Evolutionary conservation across 345 rosid species (phyloP).

Genomic region (Jatropha curcas): DNA sequence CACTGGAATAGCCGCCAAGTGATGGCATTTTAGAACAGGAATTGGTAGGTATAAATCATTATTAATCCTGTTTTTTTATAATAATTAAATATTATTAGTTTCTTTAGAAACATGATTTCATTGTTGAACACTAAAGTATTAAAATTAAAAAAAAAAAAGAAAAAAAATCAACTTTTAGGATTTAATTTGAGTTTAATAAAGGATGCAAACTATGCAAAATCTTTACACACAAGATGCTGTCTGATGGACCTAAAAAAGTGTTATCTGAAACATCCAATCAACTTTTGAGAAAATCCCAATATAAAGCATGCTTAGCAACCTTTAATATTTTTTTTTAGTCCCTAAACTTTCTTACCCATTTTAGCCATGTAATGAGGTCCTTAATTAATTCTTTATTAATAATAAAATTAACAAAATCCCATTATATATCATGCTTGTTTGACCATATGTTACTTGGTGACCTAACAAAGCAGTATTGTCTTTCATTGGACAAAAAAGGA

Average conservation of each 20-base stretch:
- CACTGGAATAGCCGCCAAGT: slow-evolving; percentile 23
- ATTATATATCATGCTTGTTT: not conserved
- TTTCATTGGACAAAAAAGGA: too few species aligned
- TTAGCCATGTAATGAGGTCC: not conserved
- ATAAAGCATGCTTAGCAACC: slow-evolving; percentile 26
- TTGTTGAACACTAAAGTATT: not conserved
- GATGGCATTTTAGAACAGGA: not conserved
- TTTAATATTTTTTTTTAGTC: not conserved
- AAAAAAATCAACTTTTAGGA: slow-evolving; percentile 11
- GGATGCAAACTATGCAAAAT: too few species aligned
- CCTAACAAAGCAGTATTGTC: not conserved
- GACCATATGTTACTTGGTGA: slow-evolving; percentile 1
- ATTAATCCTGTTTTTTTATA: not conserved
- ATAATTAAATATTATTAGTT: not conserved
- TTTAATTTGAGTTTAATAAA: not conserved
- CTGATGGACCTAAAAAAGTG: slow-evolving; percentile 20
- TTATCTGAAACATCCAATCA: slow-evolving; percentile 25
- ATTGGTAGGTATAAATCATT: slow-evolving; percentile 17
- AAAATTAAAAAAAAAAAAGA: not conserved
- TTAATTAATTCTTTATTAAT: not conserved
- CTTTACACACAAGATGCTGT: slow-evolving; percentile 22
- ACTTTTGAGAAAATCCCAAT: slow-evolving; percentile 11
- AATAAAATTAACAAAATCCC: not conserved
- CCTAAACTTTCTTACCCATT: not conserved
- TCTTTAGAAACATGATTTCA: slow-evolving; percentile 17